Evolutionary conservation across 371 early-diverging fungal genomes (phyloP), one percentile per base, ranked within the genome.

Genomic region (Fennellomyces sp.): DNA sequence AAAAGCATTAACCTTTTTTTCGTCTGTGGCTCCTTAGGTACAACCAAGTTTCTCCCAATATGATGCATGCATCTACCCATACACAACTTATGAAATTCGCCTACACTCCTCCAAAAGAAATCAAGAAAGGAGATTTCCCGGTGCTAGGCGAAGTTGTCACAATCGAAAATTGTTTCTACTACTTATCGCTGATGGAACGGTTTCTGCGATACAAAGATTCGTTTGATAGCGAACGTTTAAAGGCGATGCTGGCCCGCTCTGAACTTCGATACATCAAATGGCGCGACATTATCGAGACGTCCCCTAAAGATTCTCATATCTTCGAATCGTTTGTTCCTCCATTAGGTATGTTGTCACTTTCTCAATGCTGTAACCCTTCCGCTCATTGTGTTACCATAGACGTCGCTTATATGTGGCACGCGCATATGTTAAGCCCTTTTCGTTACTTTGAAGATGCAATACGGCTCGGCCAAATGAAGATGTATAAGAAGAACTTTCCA

Each of bases 401-500:
- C 72, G 61, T 77, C 30, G 74, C 72, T 5, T 56, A 68, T 48
- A 63, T 77, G 58, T 77, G 77, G 77, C 73, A 68, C 45, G 69
- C 73, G 10, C 77, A 77, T 29, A 71, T 73, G 74, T 41, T 77
- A 28, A 64, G 69, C 5, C 77, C 77, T 0, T 77, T 66, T 35
- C 71, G 72, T n/a, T 77, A 73, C 47, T 66, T 69, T 48, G 77
- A 77, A 49, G 77, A 77, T 60, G 30, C 73, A 39, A 61, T 67
- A 35, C 65, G 71, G 42, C 61, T 60, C n/a, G 58, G 63, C 30
- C 54, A 38, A 47, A 13, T n/a, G 4, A 12, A 30, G 8, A 23
- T 47, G 5, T 47, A 31, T 47, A 26, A 47, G 13, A 61, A 21
- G 2, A 27, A 13, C 21, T 13, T 61, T 10, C 61, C 61, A n/a